Evolutionary conservation across 1,139 yeast species (phyloP), one percentile per base, ranked within the genome.

Genomic region (Zhuliangozyma blackwelliae): DNA sequence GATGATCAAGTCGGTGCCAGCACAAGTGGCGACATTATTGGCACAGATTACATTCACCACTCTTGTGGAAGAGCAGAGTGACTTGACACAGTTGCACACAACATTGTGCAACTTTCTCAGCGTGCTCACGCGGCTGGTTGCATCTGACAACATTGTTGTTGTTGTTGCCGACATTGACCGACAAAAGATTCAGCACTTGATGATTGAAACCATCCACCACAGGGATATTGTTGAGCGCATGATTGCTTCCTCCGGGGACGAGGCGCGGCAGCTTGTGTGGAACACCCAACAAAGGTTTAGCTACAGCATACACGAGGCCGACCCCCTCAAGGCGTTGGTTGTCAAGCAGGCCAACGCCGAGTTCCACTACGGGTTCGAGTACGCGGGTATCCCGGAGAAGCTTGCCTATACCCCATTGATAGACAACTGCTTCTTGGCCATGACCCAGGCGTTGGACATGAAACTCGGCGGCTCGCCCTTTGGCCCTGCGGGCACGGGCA

Each of bases 401-500:
- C 65, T 90, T 27, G 95, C 92, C 0, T 73, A 78, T 38, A 90
- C 97, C 0, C 89, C 94, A 1, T 67, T 88, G 22, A 69, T 86
- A 5, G 78, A 78, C 37, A 66, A 72, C 11, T 78, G 89, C 42
- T 87, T 75, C 52, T 55, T 82, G 25, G 66, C 90, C 0, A 75
- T 90, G 79, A 70, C 86, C 0, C 86, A 82, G 44, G 94, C 97
- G 0, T 57, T 89, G 22, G 73, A 76, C 27, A 88, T 81, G 47
- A 74, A 74, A 29, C 64, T 80, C 10, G 97, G 97, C n/a, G 96
- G 96, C 0, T 83, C 96, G 1, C 87, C 96, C 1, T 81, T 83
- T 59, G 98, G 98, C 0, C 97, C 98, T 2, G 97, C 98, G 3
- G 98, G 97, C 34, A 92, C 97, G 0, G 98, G 97, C 48, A 90